Base-by-base conservation (phyloP, 352 stramenopile genomes). In the Phytophthora quininea region DNA sequence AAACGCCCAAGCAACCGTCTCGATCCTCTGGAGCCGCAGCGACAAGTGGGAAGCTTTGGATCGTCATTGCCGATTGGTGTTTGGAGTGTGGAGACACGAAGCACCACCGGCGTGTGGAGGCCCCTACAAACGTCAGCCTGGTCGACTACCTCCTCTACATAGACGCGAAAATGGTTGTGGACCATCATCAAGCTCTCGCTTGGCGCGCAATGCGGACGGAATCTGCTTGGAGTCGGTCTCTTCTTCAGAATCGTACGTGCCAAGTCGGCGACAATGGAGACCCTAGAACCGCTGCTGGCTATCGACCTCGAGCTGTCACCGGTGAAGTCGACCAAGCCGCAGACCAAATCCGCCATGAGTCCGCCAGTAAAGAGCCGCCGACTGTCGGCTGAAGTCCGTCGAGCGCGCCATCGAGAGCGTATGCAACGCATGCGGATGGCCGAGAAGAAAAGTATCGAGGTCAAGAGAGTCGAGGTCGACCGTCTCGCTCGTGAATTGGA, bases 381-480 rank as follows among this genome's bases (percentile, higher is more conserved):
- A 3, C 43, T 74, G 5, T 49, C 59, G 6, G 37, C 67, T 0
- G 74, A 82, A 4, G 67, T 73, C 12, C 74, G 74, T 7, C 57
- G 63, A 7, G 67, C 71, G 2, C 55, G 74, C 12, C 74, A 82
- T 27, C 74, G 74, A 53, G 74, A 79, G 15, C 74, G 74, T 11
- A 82, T 79, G 74, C 74, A 82, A 58, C 74, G 74, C 45, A 67
- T 71, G 42, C 70, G 74, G 5, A 62, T 82, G 51, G 67, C 71
- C 2, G 67, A 79, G 49, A 79, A 79, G 55, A 58, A 72, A 5
- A 75, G 67, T 38, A 71, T 77, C 35, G 67, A 79, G 38, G 53
- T 75, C 19, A 82, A 82, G 54, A 70, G 74, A 11, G 54, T 71
- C 4, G 69, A 80, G 62, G 71, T 76, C 33, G 42, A 76, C 54